phyloP scores from a whole-genome alignment of 2,329 filamentous ascomycete genomes.

The Fusarium mangiferae region DNA sequence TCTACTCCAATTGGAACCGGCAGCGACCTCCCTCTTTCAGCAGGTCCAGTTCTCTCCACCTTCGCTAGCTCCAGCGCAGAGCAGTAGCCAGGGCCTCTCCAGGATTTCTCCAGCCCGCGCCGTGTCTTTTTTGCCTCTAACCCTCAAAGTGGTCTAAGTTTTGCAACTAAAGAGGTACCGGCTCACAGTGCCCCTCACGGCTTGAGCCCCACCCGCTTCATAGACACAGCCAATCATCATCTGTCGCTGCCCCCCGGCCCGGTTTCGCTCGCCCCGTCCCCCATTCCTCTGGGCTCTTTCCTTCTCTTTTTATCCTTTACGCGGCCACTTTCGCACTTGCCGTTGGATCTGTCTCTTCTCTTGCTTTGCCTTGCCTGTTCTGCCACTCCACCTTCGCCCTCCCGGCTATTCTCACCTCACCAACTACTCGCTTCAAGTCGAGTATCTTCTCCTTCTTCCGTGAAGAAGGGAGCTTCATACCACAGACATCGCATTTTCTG shows the following conservation, averaged over 20 bases:
- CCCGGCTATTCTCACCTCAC: slow-evolving; percentile 35
- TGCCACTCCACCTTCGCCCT: slow-evolving; percentile 38
- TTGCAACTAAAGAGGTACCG: slow-evolving; percentile 34
- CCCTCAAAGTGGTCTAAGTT: background rate
- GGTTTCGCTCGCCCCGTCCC: slow-evolving; percentile 31
- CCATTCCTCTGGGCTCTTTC: slow-evolving; percentile 32
- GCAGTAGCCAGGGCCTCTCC: slow-evolving; percentile 21
- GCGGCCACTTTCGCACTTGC: slow-evolving; percentile 37
- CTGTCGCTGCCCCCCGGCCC: slow-evolving; percentile 16
- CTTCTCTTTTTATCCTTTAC: slow-evolving; percentile 35
- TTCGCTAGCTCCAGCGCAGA: slow-evolving; percentile 15
- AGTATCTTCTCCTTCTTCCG: slow-evolving; percentile 24
- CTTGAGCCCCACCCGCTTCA: slow-evolving; percentile 4
- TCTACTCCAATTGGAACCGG: slow-evolving; percentile 23
- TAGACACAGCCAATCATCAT: slow-evolving; percentile 14
- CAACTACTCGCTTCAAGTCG: slow-evolving; percentile 28
- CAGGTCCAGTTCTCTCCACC: slow-evolving; percentile 15
- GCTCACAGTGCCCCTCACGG: slow-evolving; percentile 42
- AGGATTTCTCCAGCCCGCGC: slow-evolving; percentile 26
- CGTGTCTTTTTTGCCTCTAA: slow-evolving; percentile 4
- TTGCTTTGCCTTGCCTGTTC: slow-evolving; percentile 31
- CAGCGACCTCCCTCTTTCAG: slow-evolving; percentile 34
- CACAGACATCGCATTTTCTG: background rate
- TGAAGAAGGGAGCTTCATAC: slow-evolving; percentile 1
- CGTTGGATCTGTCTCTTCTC: slow-evolving; percentile 24